Conservation (phyloP, 108 stramenopile species). For the Schizochytrium sp. region DNA sequence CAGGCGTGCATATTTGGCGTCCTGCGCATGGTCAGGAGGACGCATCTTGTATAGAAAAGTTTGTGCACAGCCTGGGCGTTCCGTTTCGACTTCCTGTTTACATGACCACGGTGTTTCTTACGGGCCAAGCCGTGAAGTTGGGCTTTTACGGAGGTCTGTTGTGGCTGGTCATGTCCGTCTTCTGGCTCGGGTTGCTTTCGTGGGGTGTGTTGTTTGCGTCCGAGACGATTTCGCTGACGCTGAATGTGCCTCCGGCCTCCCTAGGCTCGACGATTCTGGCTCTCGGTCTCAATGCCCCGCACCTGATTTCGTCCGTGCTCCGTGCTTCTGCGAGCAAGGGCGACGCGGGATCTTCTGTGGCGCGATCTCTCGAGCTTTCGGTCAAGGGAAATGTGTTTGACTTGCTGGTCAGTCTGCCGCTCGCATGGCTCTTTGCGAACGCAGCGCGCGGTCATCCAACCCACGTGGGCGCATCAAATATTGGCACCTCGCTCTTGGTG, state of each 20-base stretch:
- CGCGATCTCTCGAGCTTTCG: background rate
- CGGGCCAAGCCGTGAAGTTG: background rate
- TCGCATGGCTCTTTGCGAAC: background rate
- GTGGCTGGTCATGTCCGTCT: background rate
- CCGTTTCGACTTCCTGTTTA: background rate
- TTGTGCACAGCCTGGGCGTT: background rate
- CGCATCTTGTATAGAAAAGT: background rate
- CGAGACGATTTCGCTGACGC: background rate
- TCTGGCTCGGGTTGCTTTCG: background rate
- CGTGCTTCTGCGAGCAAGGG: background rate
- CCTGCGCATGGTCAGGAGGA: background rate
- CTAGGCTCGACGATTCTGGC: background rate
- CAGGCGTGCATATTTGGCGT: background rate
- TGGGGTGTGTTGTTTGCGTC: background rate
- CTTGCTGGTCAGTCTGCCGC: background rate
- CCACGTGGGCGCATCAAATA: background rate
- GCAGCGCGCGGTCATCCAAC: background rate
- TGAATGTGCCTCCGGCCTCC: background rate
- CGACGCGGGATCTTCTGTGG: background rate
- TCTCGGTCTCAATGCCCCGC: background rate
- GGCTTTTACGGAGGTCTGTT: background rate
- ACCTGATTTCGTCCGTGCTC: background rate
- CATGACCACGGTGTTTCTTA: background rate
- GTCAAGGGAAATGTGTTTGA: constrained; percentile 10
- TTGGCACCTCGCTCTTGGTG: background rate